Conservation (phyloP, 257 asterid genomes). For the Capsicum baccatum region DNA sequence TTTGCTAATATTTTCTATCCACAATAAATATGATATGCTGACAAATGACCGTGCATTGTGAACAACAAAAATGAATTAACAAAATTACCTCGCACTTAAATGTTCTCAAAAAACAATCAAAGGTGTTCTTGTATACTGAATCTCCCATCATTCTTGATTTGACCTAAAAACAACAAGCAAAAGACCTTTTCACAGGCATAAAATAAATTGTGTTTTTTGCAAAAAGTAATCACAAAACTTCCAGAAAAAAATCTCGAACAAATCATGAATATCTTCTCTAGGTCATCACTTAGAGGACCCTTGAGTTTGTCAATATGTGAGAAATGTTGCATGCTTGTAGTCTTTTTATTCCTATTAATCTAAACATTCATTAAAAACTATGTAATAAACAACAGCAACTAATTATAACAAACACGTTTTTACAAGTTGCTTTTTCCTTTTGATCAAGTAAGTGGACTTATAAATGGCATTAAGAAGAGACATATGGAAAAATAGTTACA, state of each 20-base stretch:
- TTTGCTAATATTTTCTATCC: neutral
- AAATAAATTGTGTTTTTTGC: neutral
- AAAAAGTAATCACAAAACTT: neutral
- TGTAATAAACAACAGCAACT: neutral
- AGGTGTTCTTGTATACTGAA: slow-evolving; percentile 66
- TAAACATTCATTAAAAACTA: neutral
- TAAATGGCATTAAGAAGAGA: slow-evolving; percentile 7
- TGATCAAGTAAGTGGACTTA: neutral
- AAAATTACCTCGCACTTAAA: slow-evolving; percentile 68
- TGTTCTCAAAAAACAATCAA: slow-evolving; percentile 83
- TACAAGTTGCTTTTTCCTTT: neutral
- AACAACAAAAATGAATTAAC: slow-evolving; percentile 19
- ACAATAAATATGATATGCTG: neutral
- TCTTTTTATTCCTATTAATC: neutral
- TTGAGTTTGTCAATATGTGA: neutral
- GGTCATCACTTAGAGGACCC: neutral
- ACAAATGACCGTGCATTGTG: neutral
- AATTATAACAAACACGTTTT: neutral
- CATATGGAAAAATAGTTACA: neutral
- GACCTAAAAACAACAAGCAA: slow-evolving; percentile 54
- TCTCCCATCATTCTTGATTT: slow-evolving; percentile 99
- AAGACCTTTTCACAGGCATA: slow-evolving; percentile 15
- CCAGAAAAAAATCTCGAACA: neutral
- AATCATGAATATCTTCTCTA: neutral
- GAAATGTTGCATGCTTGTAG: neutral